A percentile compares a stretch with the other conserved stretches of the same genome.
These are phyloP conservation scores for Tolypocladium tropicale DNA, from an alignment of 2,329 filamentous ascomycete genomes.

Conservation along the genomic window DNA sequence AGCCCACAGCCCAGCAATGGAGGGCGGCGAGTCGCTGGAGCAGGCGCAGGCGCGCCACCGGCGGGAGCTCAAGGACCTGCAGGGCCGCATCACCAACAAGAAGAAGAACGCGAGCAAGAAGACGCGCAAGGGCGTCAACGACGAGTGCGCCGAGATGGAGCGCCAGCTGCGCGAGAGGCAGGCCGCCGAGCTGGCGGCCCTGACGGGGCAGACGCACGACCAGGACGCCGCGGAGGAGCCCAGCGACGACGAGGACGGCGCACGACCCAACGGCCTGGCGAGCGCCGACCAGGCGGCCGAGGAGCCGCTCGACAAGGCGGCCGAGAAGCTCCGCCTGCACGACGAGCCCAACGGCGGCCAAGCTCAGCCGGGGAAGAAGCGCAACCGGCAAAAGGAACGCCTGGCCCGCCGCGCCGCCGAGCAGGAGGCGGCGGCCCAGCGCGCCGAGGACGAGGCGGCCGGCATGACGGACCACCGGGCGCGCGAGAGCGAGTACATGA, in stretches of 20 bases:
- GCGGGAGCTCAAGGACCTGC: conserved; percentile 80
- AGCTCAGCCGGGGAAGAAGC: conserved; percentile 46
- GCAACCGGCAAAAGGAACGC: conserved; percentile 84
- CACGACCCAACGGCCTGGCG: not conserved
- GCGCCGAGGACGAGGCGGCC: conserved; percentile 66
- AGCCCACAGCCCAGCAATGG: conserved; percentile 13
- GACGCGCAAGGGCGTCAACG: conserved; percentile 64
- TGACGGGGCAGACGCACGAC: conserved; percentile 19
- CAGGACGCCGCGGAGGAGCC: not conserved
- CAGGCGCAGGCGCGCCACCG: conserved; percentile 70
- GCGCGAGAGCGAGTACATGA: conserved; percentile 62
- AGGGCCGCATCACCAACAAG: conserved; percentile 79
- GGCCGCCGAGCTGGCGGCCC: conserved; percentile 42
- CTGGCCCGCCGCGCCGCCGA: conserved; percentile 83
- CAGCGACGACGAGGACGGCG: not conserved
- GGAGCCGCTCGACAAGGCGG: conserved; percentile 5
- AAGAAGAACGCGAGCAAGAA: conserved; percentile 95
- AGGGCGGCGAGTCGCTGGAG: conserved; percentile 54
- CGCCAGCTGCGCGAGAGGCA: conserved; percentile 57
- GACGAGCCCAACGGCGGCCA: not conserved
- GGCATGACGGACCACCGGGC: conserved; percentile 63
- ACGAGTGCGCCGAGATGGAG: conserved; percentile 66
- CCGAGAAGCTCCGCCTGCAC: not conserved
- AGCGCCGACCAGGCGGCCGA: not conserved
- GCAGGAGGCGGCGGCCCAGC: conserved; percentile 55